Percentiles rank a stretch among this genome's conserved stretches.
phyloP scores from a whole-genome alignment of 768 basidiomycete genomes.

The Lactarius sp. region DNA sequence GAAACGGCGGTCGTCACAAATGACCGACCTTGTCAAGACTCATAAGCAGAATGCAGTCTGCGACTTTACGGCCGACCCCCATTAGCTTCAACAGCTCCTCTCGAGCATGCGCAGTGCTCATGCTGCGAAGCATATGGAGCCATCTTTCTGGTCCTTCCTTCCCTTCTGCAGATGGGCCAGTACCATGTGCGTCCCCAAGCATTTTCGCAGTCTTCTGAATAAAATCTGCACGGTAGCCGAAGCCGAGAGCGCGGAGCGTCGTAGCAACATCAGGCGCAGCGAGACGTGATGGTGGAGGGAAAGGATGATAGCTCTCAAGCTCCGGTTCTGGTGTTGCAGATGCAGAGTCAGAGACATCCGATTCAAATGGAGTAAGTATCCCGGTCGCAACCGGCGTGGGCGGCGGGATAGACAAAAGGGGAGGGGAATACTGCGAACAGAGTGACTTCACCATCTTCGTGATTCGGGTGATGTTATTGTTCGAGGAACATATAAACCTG shows the following conservation, averaged over 20 bases:
- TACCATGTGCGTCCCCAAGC: slow-evolving; percentile 55
- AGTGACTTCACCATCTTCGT: slow-evolving; percentile 88
- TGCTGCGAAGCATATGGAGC: slow-evolving; percentile 49
- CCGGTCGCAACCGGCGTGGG: slow-evolving; percentile 33
- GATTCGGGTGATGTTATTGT: slow-evolving; percentile 94
- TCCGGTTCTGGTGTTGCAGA: slow-evolving; percentile 22
- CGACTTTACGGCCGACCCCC: slow-evolving; percentile 95
- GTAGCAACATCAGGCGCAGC: slow-evolving; percentile 51
- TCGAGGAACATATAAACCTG: slow-evolving; percentile 97
- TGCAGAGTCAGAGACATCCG: slow-evolving; percentile 15
- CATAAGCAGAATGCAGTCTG: slow-evolving; percentile 92
- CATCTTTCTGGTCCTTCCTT: slow-evolving; percentile 55
- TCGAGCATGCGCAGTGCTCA: slow-evolving; percentile 55
- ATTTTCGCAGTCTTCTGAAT: slow-evolving; percentile 80
- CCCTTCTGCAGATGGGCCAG: slow-evolving; percentile 5
- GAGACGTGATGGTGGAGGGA: slow-evolving; percentile 73
- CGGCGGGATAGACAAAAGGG: slow-evolving; percentile 49
- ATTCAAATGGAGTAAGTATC: slow-evolving; percentile 26
- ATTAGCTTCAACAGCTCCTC: slow-evolving; percentile 73
- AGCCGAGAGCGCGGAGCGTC: slow-evolving; percentile 76
- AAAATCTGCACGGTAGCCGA: slow-evolving; percentile 92
- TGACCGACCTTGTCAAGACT: slow-evolving; percentile 76
- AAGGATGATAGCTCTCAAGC: slow-evolving; percentile 60
- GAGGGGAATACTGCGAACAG: slow-evolving; percentile 68
- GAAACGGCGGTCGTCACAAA: neutral